Conservation (phyloP, 768 basidiomycete species). For the Saitozyma podzolica region DNA sequence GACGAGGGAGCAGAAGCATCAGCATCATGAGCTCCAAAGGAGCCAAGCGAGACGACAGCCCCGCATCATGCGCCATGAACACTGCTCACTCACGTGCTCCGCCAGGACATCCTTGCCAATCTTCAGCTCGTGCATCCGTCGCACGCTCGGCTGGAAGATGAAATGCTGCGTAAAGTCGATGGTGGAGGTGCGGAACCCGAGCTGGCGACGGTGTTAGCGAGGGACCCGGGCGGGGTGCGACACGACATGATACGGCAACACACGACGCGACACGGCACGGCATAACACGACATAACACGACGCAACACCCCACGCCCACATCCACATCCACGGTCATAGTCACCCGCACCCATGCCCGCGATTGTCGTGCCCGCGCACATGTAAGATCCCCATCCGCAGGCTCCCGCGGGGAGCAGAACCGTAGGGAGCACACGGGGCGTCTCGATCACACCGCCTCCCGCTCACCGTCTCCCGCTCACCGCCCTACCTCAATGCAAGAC, state of each 20-base stretch:
- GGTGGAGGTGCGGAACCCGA: constrained; percentile 40
- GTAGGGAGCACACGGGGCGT: too few relatives aligned
- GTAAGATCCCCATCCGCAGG: too few relatives aligned
- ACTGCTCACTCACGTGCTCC: constrained; percentile 31
- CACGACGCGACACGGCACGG: too few relatives aligned
- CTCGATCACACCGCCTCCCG: too few relatives aligned
- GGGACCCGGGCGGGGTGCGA: neutral
- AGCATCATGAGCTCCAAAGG: neutral
- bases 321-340: neutral
- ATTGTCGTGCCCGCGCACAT: too few relatives aligned
- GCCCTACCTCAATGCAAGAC: neutral
- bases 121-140: constrained; percentile 35
- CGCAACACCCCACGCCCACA: neutral
- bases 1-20: neutral
- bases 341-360: too few relatives aligned
- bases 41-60: neutral
- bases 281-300: neutral
- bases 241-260: too few relatives aligned
- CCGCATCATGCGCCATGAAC: neutral
- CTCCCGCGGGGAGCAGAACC: too few relatives aligned
- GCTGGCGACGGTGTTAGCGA: constrained; percentile 12
- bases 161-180: constrained; percentile 33
- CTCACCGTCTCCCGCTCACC: too few relatives aligned
- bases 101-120: constrained; percentile 30
- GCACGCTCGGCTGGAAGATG: constrained; percentile 24